These are phyloP conservation scores for Mercurialis annua DNA, from an alignment of 345 rosid genomes.

Conservation along the genomic window DNA sequence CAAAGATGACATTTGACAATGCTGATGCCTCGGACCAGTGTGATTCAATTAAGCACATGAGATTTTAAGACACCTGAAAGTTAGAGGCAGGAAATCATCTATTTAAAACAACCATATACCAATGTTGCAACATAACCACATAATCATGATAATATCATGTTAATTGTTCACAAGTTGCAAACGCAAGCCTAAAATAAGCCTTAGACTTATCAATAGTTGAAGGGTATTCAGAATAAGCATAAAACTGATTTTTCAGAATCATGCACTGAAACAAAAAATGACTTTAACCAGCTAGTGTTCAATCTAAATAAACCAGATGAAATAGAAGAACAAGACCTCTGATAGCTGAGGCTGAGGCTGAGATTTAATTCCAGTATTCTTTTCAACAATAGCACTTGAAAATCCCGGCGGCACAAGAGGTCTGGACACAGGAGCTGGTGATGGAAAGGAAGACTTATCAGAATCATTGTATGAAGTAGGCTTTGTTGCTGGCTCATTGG, in stretches of 20 bases:
- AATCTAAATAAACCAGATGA: not conserved
- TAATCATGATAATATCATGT: no score
- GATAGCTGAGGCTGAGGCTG: conserved; percentile 32
- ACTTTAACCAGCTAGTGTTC: not conserved
- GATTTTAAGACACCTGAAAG: not conserved
- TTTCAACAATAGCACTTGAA: conserved; percentile 44
- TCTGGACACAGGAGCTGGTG: conserved; percentile 59
- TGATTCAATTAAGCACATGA: not conserved
- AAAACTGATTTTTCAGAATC: not conserved
- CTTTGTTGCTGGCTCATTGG: conserved; percentile 34
- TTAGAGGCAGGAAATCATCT: not conserved
- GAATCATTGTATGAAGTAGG: conserved; percentile 30
- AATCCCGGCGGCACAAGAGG: conserved; percentile 99
- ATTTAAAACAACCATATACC: not conserved
- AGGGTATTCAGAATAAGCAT: not conserved
- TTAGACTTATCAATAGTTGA: not conserved
- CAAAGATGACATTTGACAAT: not conserved
- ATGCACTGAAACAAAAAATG: not conserved
- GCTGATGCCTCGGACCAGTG: not conserved
- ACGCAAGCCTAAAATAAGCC: not conserved
- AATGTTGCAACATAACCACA: no score
- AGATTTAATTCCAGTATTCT: conserved; percentile 48
- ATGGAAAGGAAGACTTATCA: conserved; percentile 38
- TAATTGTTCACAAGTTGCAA: not conserved
- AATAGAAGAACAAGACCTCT: conserved; percentile 40